These are phyloP conservation scores for Capronia coronata DNA, from an alignment of 2,329 filamentous ascomycete genomes.

Conservation along the genomic window DNA sequence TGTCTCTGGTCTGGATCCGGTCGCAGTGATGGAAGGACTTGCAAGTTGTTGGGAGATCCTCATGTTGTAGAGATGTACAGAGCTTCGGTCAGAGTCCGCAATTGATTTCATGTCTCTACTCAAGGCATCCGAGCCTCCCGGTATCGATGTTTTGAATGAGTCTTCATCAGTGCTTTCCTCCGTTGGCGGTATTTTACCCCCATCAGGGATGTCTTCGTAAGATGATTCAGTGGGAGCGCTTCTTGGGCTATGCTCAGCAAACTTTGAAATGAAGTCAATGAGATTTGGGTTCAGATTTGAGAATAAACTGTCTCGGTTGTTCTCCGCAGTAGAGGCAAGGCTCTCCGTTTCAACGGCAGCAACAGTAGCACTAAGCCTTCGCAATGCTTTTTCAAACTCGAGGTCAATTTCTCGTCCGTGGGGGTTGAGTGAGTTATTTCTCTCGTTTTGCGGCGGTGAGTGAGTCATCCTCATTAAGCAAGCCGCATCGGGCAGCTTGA, in stretches of 20 bases:
- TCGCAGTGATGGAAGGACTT: slow-evolving; percentile 19
- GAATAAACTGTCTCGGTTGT: slow-evolving; percentile 15
- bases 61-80: slow-evolving; percentile 29
- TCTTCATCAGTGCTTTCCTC: background rate
- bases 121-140: background rate
- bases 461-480: background rate
- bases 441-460: background rate
- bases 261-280: slow-evolving; percentile 19
- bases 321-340: slow-evolving; percentile 1
- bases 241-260: slow-evolving; percentile 5
- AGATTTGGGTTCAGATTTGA: slow-evolving; percentile 20
- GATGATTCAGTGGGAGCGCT: background rate
- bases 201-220: background rate
- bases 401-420: background rate
- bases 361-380: slow-evolving; percentile 2
- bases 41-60: slow-evolving; percentile 29
- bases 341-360: slow-evolving; percentile 1
- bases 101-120: slow-evolving; percentile 8
- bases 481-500: slow-evolving; percentile 8
- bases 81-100: slow-evolving; percentile 17
- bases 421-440: background rate
- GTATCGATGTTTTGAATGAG: background rate
- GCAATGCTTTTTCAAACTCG: slow-evolving; percentile 5
- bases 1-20: slow-evolving; percentile 15
- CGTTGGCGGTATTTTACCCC: background rate